Conservation (phyloP, 106 monocot genomes). For the Triglochin maritima region DNA sequence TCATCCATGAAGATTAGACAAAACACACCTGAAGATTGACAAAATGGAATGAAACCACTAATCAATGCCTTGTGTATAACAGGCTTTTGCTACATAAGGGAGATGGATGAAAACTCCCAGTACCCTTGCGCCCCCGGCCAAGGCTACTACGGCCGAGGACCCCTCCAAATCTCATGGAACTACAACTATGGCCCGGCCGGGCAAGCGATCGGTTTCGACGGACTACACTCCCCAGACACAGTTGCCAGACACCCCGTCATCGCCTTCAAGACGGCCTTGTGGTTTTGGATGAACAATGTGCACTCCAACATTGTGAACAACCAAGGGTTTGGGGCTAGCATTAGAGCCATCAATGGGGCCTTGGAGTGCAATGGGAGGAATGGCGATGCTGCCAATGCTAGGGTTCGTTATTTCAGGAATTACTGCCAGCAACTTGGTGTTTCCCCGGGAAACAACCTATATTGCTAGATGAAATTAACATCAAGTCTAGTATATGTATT, state of each 20-base stretch:
- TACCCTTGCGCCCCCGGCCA: constrained; percentile 12
- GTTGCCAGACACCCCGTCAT: constrained; percentile 14
- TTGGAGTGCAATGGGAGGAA: constrained; percentile 22
- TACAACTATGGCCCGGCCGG: no score
- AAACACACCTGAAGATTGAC: neutral
- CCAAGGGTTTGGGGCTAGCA: constrained; percentile 33
- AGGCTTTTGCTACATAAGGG: constrained; percentile 25
- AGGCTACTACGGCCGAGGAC: constrained; percentile 25
- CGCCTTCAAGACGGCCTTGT: constrained; percentile 31
- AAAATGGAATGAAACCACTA: neutral
- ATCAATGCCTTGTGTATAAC: neutral
- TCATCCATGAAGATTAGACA: no score
- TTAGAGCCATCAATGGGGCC: constrained; percentile 23
- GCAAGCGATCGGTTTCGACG: constrained; percentile 19
- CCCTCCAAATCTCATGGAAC: constrained; percentile 12
- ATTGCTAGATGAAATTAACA: constrained; percentile 9
- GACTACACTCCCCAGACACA: constrained; percentile 16
- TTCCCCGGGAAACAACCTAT: constrained; percentile 12
- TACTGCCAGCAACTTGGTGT: constrained; percentile 40
- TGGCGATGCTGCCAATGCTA: neutral
- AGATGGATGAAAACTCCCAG: constrained; percentile 9
- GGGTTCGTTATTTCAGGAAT: constrained; percentile 17
- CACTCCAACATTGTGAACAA: constrained; percentile 17
- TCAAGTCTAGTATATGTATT: neutral
- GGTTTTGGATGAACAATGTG: constrained; percentile 24